These are phyloP conservation scores for Globisporangium okanoganense DNA, from an alignment of 352 stramenopile species.

Conservation along the genomic window DNA sequence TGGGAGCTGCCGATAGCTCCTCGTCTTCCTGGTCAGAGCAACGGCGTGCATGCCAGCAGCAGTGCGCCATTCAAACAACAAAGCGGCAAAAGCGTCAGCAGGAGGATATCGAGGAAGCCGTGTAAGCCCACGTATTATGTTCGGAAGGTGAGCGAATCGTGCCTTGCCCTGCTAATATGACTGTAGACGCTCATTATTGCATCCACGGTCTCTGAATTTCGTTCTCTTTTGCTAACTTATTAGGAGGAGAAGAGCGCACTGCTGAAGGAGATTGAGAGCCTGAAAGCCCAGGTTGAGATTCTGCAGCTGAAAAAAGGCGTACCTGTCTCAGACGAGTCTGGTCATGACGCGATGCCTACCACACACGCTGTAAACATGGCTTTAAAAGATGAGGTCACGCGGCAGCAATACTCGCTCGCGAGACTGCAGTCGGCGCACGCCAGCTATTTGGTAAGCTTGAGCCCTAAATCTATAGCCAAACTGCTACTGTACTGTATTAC, in stretches of 20 bases:
- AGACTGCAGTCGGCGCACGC: conserved; percentile 3
- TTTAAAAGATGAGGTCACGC: not conserved
- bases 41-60: no score
- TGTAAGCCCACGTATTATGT: conserved; percentile 10
- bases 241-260: conserved; percentile 39
- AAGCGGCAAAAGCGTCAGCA: no score
- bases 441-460: conserved; percentile 9
- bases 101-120: not conserved
- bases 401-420: conserved; percentile 2
- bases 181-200: no score
- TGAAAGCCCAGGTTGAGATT: conserved; percentile 22
- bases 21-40: no score
- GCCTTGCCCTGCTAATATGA: not conserved
- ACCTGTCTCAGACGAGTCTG: not conserved
- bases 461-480: no score
- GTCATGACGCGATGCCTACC: conserved; percentile 17
- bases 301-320: conserved; percentile 5
- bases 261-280: conserved; percentile 23
- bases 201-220: no score
- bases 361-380: conserved; percentile 1
- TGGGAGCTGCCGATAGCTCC: no score
- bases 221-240: no score
- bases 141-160: not conserved
- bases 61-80: no score
- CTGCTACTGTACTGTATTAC: no score